Evolutionary conservation across 257 asterid species (phyloP).

Genomic region (Solanum bulbocastanum): DNA sequence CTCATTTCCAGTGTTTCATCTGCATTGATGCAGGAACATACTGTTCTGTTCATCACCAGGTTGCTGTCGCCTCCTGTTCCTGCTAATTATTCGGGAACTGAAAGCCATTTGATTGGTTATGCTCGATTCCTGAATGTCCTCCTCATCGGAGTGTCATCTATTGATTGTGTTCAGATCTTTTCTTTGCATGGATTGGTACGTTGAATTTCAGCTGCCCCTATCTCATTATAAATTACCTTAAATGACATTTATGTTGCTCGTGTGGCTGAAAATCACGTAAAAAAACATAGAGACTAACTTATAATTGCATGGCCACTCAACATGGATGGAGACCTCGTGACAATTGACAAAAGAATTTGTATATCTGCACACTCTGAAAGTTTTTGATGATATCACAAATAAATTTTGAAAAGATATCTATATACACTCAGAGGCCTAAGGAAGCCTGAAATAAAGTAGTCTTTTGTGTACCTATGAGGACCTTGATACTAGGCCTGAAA

Average conservation of each 20-base stretch:
- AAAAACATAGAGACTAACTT: background rate
- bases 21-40: conserved; percentile 66
- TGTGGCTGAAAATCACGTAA: background rate
- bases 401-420: background rate
- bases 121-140: conserved; percentile 87
- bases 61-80: conserved; percentile 83
- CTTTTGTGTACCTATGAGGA: background rate
- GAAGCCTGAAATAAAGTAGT: background rate
- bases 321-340: background rate
- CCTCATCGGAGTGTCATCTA: conserved; percentile 68
- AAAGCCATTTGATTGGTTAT: conserved; percentile 69
- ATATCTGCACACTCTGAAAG: background rate
- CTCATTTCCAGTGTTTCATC: conserved; percentile 4
- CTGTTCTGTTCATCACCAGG: conserved; percentile 57
- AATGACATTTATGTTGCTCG: background rate
- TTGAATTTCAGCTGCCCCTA: conserved; percentile 20
- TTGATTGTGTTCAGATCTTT: conserved; percentile 72
- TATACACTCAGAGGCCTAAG: background rate
- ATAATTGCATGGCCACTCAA: background rate
- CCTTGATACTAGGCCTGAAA: background rate
- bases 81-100: conserved; percentile 58
- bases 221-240: background rate
- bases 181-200: conserved; percentile 97
- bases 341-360: background rate
- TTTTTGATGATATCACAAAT: background rate